Percentiles rank a stretch among this genome's conserved stretches.
These are phyloP conservation scores for Mariannaea sp. DNA, from an alignment of 2,329 filamentous ascomycete genomes.

Conservation along the genomic window DNA sequence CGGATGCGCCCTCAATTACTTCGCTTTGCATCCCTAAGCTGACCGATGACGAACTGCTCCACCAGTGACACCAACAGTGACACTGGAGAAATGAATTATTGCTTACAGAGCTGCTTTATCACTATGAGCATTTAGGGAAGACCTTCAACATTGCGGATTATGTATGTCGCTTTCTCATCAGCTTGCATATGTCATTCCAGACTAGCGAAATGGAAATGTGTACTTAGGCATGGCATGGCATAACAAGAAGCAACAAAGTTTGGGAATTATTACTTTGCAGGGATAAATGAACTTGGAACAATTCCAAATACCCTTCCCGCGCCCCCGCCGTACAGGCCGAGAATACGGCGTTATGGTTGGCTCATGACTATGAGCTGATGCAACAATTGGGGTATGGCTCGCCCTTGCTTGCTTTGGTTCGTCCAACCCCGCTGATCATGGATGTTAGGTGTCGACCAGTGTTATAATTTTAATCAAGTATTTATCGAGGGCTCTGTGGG, in stretches of 20 bases:
- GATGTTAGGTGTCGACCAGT: conserved; percentile 3
- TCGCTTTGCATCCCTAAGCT: conserved; percentile 5
- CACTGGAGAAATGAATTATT: no score
- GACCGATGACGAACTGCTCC: conserved; percentile 20
- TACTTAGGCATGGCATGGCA: no score
- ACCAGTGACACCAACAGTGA: background rate
- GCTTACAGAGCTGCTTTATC: conserved; percentile 14
- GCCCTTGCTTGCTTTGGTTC: conserved; percentile 5
- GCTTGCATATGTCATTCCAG: background rate
- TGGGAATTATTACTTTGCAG: no score
- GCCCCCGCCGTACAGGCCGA: background rate
- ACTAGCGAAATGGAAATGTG: no score
- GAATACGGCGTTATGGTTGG: conserved; percentile 8
- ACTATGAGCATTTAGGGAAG: conserved; percentile 5
- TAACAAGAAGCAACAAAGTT: background rate
- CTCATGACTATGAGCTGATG: conserved; percentile 1
- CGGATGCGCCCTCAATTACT: conserved; percentile 6
- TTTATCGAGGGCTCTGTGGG: background rate
- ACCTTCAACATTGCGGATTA: background rate
- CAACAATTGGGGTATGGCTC: conserved; percentile 2
- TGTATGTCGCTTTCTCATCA: background rate
- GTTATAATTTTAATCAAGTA: background rate
- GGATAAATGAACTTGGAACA: no score
- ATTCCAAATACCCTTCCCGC: conserved; percentile 15
- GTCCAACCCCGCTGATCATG: conserved; percentile 2